Evolutionary conservation across 1,139 yeast species (phyloP).

Genomic region (Yamadazyma diddensiae): DNA sequence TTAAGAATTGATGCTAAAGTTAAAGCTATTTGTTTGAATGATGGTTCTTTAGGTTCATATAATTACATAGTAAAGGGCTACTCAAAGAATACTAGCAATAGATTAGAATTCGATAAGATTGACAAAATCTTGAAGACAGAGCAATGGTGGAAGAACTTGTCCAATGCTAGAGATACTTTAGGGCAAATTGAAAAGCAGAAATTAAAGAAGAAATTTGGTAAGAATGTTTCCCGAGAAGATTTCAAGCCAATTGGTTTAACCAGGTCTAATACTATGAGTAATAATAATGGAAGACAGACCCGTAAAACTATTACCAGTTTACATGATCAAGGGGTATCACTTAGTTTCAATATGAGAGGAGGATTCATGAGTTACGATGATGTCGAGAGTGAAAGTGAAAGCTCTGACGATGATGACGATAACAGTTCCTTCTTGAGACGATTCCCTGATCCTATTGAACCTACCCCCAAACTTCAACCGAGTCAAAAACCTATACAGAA

Average conservation of each 20-base stretch:
- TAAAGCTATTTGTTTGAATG: conserved; percentile 64
- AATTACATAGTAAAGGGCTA: conserved; percentile 75
- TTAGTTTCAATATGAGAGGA: conserved; percentile 61
- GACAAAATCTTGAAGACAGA: conserved; percentile 33
- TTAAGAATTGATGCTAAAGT: conserved; percentile 81
- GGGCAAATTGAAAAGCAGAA: conserved; percentile 30
- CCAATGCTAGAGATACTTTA: conserved; percentile 50
- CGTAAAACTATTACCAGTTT: conserved; percentile 54
- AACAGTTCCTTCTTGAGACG: not conserved
- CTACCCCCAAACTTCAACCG: not conserved
- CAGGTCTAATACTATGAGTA: conserved; percentile 13
- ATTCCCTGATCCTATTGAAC: not conserved
- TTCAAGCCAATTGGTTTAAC: conserved; percentile 25
- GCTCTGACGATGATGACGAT: conserved; percentile 17
- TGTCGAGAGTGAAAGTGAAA: conserved; percentile 15
- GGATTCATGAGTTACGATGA: conserved; percentile 26
- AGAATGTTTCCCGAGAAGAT: conserved; percentile 4
- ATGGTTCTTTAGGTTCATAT: conserved; percentile 61
- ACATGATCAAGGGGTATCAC: conserved; percentile 71
- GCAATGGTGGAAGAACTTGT: conserved; percentile 68
- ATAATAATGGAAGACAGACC: conserved; percentile 22
- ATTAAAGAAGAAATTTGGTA: conserved; percentile 10
- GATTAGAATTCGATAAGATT: conserved; percentile 27
- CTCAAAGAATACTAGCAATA: conserved; percentile 25
- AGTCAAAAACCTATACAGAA: conserved; percentile 5